phyloP scores from a whole-genome alignment of 345 rosid genomes.

The Salix caprea region DNA sequence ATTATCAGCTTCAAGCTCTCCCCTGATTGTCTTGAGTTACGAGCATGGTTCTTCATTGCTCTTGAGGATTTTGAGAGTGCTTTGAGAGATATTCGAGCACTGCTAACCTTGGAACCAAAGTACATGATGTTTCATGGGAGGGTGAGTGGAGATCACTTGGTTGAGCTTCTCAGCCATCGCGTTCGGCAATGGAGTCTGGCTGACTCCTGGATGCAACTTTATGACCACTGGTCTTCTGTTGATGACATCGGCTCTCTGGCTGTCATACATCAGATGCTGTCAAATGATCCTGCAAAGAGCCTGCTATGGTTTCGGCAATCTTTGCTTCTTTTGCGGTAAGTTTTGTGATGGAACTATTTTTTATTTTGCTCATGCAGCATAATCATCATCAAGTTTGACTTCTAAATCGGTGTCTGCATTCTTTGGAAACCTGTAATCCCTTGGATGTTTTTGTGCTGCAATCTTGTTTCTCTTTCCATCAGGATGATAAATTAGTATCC shows the following conservation, averaged over 20 bases:
- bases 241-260: conserved; percentile 92
- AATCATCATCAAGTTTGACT: neutral
- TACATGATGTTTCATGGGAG: conserved; percentile 58
- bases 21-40: conserved; percentile 73
- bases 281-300: conserved; percentile 66
- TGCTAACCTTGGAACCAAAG: conserved; percentile 67
- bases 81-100: conserved; percentile 62
- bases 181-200: conserved; percentile 52
- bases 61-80: conserved; percentile 65
- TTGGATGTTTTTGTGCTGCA: neutral
- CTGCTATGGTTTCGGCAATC: conserved; percentile 83
- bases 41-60: conserved; percentile 77
- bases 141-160: conserved; percentile 49
- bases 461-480: neutral
- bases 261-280: conserved; percentile 83
- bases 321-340: conserved; percentile 80
- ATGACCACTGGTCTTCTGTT: conserved; percentile 85
- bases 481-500: neutral
- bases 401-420: neutral
- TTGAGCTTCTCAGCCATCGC: conserved; percentile 46
- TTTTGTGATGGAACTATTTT: conserved; percentile 3
- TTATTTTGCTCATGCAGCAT: conserved; percentile 5
- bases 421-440: neutral
- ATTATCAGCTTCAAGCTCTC: conserved; percentile 64
- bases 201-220: conserved; percentile 87